phyloP scores from a whole-genome alignment of 148 eudicot genomes.

The Camellia japonica region DNA sequence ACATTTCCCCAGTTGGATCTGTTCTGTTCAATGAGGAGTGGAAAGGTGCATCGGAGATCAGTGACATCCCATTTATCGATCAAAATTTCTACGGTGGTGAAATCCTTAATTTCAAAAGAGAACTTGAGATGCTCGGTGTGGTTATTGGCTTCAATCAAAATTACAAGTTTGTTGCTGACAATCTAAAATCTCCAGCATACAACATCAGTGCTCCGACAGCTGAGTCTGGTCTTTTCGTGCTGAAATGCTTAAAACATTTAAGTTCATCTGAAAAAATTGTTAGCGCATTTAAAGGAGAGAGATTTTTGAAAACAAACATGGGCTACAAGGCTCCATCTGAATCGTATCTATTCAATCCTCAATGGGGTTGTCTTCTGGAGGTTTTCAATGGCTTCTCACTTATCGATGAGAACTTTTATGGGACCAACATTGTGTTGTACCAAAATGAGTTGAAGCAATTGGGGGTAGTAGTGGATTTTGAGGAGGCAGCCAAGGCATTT shows the following conservation, averaged over 20 bases:
- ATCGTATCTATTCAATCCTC: slow-evolving; percentile 38
- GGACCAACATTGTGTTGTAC: slow-evolving; percentile 22
- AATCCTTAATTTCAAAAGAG: slow-evolving; percentile 32
- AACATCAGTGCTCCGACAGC: slow-evolving; percentile 20
- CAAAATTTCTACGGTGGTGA: slow-evolving; percentile 39
- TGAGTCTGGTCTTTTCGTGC: slow-evolving; percentile 34
- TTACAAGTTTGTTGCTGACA: slow-evolving; percentile 35
- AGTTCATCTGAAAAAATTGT: slow-evolving; percentile 27
- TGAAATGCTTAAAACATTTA: slow-evolving; percentile 34
- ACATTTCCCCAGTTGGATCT: slow-evolving; percentile 38
- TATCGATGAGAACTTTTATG: slow-evolving; percentile 47
- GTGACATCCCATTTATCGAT: slow-evolving; percentile 53
- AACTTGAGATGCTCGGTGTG: slow-evolving; percentile 55
- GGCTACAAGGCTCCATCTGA: slow-evolving; percentile 48
- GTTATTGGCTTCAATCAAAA: slow-evolving; percentile 27
- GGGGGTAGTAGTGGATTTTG: slow-evolving; percentile 50
- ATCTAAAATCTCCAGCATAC: slow-evolving; percentile 32
- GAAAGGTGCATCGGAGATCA: slow-evolving; percentile 39
- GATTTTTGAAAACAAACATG: slow-evolving; percentile 42
- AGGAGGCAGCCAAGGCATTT: slow-evolving; percentile 34
- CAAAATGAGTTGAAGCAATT: slow-evolving; percentile 32
- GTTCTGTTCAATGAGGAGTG: slow-evolving; percentile 46
- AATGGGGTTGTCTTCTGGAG: slow-evolving; percentile 58
- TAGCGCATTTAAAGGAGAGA: slow-evolving; percentile 28
- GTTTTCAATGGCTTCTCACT: slow-evolving; percentile 47